A percentile compares a stretch with the other conserved stretches of the same genome.
Evolutionary conservation across 2,329 filamentous ascomycete genomes (phyloP).

Genomic region (Biscogniauxia mediterranea): DNA sequence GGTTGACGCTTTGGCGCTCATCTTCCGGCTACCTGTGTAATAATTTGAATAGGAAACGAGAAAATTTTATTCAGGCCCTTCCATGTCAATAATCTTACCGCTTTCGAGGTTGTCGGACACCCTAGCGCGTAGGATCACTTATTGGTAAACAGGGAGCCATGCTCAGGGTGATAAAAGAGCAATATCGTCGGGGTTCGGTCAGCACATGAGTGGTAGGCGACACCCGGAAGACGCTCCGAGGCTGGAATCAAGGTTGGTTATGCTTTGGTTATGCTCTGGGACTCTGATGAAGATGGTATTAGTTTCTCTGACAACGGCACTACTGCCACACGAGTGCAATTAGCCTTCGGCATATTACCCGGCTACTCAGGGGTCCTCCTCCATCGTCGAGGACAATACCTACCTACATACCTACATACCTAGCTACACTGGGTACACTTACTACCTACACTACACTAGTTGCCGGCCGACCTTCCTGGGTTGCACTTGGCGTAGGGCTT

Average conservation of each 20-base stretch:
- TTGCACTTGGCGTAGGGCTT: neutral
- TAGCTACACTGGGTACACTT: no score
- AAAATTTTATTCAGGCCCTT: slow-evolving; percentile 11
- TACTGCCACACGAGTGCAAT: neutral
- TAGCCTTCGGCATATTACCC: neutral
- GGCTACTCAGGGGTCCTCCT: neutral
- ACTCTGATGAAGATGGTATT: neutral
- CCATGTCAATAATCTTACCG: neutral
- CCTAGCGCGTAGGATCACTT: neutral
- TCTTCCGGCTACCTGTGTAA: slow-evolving; percentile 1
- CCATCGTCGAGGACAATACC: neutral
- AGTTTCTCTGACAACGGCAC: neutral
- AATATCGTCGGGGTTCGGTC: neutral
- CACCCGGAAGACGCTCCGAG: neutral
- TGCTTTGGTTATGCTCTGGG: neutral
- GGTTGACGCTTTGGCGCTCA: slow-evolving; percentile 13
- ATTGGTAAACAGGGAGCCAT: neutral
- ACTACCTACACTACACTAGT: no score
- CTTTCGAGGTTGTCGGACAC: slow-evolving; percentile 15
- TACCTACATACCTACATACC: neutral
- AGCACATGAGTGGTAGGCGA: neutral
- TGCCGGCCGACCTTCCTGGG: neutral
- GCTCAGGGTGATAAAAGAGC: slow-evolving; percentile 5
- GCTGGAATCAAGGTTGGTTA: neutral
- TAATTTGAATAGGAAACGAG: slow-evolving; percentile 2